These are phyloP conservation scores for Elongisporangium undulatum DNA, from an alignment of 352 stramenopile species.

Conservation along the genomic window DNA sequence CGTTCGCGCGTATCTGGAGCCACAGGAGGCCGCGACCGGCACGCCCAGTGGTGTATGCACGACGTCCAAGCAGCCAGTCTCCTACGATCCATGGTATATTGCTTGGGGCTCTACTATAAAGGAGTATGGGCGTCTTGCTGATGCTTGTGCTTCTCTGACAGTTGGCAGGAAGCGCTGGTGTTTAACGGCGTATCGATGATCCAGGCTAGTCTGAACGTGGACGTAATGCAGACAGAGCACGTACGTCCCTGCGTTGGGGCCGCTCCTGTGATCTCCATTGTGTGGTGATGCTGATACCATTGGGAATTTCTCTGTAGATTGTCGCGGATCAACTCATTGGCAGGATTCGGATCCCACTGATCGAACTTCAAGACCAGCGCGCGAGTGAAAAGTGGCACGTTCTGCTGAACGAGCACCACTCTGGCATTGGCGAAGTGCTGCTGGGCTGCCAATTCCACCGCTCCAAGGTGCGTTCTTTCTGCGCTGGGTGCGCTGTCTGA, in stretches of 20 bases:
- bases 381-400: slow-evolving; percentile 39
- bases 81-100: slow-evolving; percentile 15
- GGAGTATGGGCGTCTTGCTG: neutral
- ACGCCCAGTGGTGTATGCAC: slow-evolving; percentile 5
- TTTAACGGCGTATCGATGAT: slow-evolving; percentile 44
- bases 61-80: slow-evolving; percentile 31
- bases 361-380: slow-evolving; percentile 45
- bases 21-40: slow-evolving; percentile 9
- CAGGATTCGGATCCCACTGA: slow-evolving; percentile 29
- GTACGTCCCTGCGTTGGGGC: slow-evolving; percentile 3
- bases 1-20: slow-evolving; percentile 41
- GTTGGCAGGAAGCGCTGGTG: slow-evolving; percentile 39
- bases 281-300: neutral
- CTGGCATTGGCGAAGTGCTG: slow-evolving; percentile 26
- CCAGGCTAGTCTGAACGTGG: slow-evolving; percentile 31
- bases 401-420: slow-evolving; percentile 28
- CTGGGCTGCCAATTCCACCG: slow-evolving; percentile 46
- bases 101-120: neutral
- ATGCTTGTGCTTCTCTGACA: neutral
- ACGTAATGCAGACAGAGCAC: slow-evolving; percentile 61
- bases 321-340: slow-evolving; percentile 39
- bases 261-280: neutral
- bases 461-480: slow-evolving; percentile 24
- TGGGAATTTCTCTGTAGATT: slow-evolving; percentile 16
- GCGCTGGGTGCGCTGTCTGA: neutral